These are phyloP conservation scores for Chaetomiaceae sp. DNA, from an alignment of 2,329 filamentous ascomycete species.

Conservation along the genomic window DNA sequence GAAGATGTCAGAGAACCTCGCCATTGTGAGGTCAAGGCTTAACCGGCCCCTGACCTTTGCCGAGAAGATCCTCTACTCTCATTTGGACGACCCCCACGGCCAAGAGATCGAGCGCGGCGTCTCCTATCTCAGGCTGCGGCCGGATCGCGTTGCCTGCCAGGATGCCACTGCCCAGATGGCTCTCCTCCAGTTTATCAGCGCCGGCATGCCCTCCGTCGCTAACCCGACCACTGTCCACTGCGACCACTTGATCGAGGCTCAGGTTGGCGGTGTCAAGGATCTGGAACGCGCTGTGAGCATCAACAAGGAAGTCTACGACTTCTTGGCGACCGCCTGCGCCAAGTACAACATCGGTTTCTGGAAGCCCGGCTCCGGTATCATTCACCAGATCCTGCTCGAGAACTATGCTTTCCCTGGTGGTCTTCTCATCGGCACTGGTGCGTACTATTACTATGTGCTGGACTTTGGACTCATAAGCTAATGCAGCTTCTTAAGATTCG, in stretches of 20 bases:
- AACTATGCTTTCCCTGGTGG: constrained; percentile 99
- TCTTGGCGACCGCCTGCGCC: constrained; percentile 86
- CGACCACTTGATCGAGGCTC: constrained; percentile 98
- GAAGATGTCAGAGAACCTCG: constrained; percentile 71
- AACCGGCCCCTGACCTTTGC: constrained; percentile 92
- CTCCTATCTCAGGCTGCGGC: constrained; percentile 94
- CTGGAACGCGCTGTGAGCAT: constrained; percentile 82
- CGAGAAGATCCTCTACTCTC: constrained; percentile 99
- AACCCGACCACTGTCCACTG: constrained; percentile 97
- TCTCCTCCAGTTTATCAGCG: constrained; percentile 99
- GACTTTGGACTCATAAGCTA: too few species aligned
- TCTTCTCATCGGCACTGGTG: constrained; percentile 81
- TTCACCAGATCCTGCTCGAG: constrained; percentile 97
- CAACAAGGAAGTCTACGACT: constrained; percentile 99
- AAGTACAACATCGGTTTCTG: constrained; percentile 99
- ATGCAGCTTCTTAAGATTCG: constrained; percentile 61
- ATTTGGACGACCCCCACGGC: constrained; percentile 92
- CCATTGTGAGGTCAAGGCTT: constrained; percentile 75
- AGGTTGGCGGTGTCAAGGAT: constrained; percentile 91
- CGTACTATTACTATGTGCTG: too few species aligned
- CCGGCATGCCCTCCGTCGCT: constrained; percentile 90
- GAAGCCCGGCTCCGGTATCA: constrained; percentile 97
- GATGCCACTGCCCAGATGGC: constrained; percentile 99
- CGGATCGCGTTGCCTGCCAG: constrained; percentile 97
- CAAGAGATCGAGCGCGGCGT: constrained; percentile 95